Evolutionary conservation across 2,329 filamentous ascomycete species (phyloP).

Genomic region (Calonectria crousiana): DNA sequence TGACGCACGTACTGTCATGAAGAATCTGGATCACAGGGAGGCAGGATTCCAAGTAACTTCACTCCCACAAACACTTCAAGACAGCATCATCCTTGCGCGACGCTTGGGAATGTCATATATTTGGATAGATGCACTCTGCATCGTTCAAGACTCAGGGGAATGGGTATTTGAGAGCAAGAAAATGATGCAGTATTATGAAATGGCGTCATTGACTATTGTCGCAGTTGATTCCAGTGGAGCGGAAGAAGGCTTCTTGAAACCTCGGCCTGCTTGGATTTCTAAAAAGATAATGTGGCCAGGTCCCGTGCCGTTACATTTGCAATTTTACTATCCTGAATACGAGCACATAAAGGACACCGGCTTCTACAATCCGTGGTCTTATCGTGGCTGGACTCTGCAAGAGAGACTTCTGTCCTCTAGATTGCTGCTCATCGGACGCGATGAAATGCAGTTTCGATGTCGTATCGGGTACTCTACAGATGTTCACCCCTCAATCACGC

Average conservation of each 20-base stretch:
- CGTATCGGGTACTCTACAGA: not conserved
- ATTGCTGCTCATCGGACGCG: not conserved
- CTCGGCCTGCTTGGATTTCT: not conserved
- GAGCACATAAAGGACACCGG: not conserved
- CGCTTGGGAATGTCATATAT: not conserved
- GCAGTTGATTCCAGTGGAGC: not conserved
- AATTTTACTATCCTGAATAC: not conserved
- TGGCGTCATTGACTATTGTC: conserved; percentile 15
- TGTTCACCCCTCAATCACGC: not conserved
- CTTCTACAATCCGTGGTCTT: not conserved
- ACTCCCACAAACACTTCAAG: conserved; percentile 3
- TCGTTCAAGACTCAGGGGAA: conserved; percentile 11
- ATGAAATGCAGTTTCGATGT: not conserved
- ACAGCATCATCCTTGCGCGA: not conserved
- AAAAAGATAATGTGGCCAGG: not conserved
- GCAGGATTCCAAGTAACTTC: not conserved
- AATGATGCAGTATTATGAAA: conserved; percentile 27
- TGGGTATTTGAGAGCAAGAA: conserved; percentile 17
- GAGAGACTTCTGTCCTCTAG: not conserved
- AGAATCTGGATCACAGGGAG: not conserved
- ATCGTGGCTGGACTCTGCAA: conserved; percentile 10
- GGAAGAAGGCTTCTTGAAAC: not conserved
- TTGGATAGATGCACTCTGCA: conserved; percentile 15
- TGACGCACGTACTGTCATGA: not conserved
- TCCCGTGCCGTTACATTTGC: not conserved